Base-by-base conservation (phyloP, 2,329 filamentous ascomycete species). In the Diplodia corticola region DNA sequence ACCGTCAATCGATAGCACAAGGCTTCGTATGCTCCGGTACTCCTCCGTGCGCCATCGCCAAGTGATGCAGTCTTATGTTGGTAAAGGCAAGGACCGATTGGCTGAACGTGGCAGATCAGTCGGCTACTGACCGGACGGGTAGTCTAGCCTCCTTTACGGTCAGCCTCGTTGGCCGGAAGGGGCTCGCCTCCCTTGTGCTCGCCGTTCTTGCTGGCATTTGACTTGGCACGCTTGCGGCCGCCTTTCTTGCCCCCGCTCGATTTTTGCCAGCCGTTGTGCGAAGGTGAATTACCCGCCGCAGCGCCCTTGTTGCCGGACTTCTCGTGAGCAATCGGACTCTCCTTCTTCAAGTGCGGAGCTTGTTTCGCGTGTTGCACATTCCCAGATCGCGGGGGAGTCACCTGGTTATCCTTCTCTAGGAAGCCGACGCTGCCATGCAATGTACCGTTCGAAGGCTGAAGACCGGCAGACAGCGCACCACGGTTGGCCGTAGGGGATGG, bases 401-500 rank as follows among this genome's bases (percentile, higher is more conserved):
- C 20, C 12, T 30, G 55, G 28, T 46, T 63, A 7, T 60, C 48
- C 44, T 59, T 60, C 10, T 44, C 49, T 3, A 15, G 33, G 6
- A 33, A 26, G 26, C 48, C 49, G 22, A 28, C 28, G 15, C 24
- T 15, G 10, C n/a, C 6, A 9, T 37, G 33, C 33, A 63, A 35
- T 3, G 46, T 35, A 9, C 65, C 74, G 73, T 76, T 78, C 37
- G 57, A 68, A 5, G 54, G 24, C 13, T 48, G 55, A 22, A 69
- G 55, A 9, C 77, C 74, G 5, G 69, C 63, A 20, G 76, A 73
- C 20, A 48, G 13, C 7, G 83, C 79, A 55, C 83, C 87, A 64
- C 88, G 83, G 65, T 80, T 79, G 13, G 84, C 80, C 3, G 84
- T 89, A 1, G 90, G 89, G 1, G 90, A 91, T 2, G 90, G 89